Percentiles rank a stretch among this genome's conserved stretches.
Evolutionary conservation across 306 rosid genomes (phyloP).

Genomic region (Styphnolobium japonicum): DNA sequence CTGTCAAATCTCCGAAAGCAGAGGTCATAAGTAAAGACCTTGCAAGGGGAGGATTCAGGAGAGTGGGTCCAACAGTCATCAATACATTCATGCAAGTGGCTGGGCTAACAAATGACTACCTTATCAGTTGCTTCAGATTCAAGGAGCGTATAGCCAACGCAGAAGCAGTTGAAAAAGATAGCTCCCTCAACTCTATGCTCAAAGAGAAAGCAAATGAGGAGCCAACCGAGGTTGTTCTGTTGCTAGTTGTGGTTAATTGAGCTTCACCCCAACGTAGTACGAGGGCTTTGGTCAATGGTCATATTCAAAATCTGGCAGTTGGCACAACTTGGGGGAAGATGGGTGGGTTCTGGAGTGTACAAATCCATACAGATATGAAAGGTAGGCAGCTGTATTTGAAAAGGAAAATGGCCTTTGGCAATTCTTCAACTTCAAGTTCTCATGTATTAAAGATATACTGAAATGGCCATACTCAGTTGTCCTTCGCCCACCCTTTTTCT

Average conservation of each 20-base stretch:
- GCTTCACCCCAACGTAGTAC: constrained; percentile 11
- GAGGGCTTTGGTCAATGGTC: background rate
- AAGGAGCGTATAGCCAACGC: constrained; percentile 30
- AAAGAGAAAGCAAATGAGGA: constrained; percentile 20
- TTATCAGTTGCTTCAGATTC: constrained; percentile 49
- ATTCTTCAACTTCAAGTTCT: constrained; percentile 2
- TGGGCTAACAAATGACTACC: constrained; percentile 55
- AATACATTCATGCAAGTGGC: constrained; percentile 53
- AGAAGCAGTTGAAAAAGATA: constrained; percentile 27
- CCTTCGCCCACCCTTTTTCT: background rate
- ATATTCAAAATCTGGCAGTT: background rate
- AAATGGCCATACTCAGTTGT: constrained; percentile 2
- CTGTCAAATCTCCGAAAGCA: constrained; percentile 51
- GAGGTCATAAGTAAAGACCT: constrained; percentile 50
- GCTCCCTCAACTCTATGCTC: constrained; percentile 8
- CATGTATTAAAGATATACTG: background rate
- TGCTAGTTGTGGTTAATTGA: constrained; percentile 22
- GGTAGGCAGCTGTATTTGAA: background rate
- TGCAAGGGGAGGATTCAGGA: constrained; percentile 46
- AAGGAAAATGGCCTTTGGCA: background rate
- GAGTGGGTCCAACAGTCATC: constrained; percentile 48
- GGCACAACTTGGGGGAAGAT: background rate
- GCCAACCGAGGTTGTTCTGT: constrained; percentile 13
- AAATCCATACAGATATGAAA: background rate
- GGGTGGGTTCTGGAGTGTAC: background rate